Evolutionary conservation across 2,329 filamentous ascomycete species (phyloP).

Genomic region (Dissoconium aciculare): DNA sequence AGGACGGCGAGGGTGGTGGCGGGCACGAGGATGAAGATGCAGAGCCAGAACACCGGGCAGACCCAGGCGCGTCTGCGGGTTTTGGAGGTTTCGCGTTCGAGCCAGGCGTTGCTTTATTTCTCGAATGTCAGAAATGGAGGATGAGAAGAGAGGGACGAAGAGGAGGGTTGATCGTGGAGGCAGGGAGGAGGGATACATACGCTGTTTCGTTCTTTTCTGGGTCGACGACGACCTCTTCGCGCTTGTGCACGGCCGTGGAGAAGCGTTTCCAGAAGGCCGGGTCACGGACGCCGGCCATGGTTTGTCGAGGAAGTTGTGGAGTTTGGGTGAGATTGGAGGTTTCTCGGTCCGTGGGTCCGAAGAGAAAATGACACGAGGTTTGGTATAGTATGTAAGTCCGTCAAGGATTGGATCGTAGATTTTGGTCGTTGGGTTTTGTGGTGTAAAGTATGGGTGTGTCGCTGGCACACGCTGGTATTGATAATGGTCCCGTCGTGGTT

Average conservation of each 20-base stretch:
- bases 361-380: neutral
- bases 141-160: conserved; percentile 9
- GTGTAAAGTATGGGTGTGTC: too few relatives aligned
- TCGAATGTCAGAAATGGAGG: conserved; percentile 4
- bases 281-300: conserved; percentile 39
- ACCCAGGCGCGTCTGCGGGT: conserved; percentile 32
- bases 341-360: too few relatives aligned
- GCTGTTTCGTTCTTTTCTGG: conserved; percentile 9
- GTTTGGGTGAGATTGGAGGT: too few relatives aligned
- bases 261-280: conserved; percentile 47
- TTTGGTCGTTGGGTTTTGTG: too few relatives aligned
- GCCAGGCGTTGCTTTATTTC: conserved; percentile 39
- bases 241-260: conserved; percentile 41
- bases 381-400: too few relatives aligned
- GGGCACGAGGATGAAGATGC: conserved; percentile 31
- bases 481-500: too few relatives aligned
- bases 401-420: too few relatives aligned
- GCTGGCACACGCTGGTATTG: too few relatives aligned
- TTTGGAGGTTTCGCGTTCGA: conserved; percentile 36
- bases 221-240: conserved; percentile 29
- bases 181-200: conserved; percentile 30
- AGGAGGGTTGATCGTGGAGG: too few relatives aligned
- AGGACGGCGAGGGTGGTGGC: conserved; percentile 33
- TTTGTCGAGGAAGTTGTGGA: conserved; percentile 2
- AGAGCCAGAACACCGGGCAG: conserved; percentile 34